Conservation (phyloP, 164 flowering plant species). For the Annona cherimola region DNA sequence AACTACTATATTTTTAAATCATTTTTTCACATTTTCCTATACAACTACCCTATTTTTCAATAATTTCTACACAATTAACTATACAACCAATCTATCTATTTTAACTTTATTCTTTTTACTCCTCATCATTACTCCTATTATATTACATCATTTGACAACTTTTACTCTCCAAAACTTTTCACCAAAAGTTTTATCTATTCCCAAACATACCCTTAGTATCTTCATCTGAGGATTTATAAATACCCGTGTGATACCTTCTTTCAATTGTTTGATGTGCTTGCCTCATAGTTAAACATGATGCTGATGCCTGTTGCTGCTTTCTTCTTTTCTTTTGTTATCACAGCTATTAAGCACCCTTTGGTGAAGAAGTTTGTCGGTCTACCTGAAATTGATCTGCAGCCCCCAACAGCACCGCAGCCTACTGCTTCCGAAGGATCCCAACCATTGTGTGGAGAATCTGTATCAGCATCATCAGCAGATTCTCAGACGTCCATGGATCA, state of each 20-base stretch:
- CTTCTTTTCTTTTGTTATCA: background rate
- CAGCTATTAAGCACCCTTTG: conserved; percentile 17
- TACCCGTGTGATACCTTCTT: background rate
- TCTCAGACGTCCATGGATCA: background rate
- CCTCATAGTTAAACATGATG: too few species aligned
- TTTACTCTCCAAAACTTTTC: too few species aligned
- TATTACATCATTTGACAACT: too few species aligned
- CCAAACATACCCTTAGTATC: background rate
- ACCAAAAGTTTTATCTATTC: too few species aligned
- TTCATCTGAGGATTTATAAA: background rate
- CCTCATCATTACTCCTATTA: too few species aligned
- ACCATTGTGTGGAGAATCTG: conserved; percentile 1
- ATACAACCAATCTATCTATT: too few species aligned
- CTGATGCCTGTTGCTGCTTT: background rate
- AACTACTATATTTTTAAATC: too few species aligned
- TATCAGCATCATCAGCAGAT: conserved; percentile 3
- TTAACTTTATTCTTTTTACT: too few species aligned
- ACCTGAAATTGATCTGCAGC: conserved; percentile 13
- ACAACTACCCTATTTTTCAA: too few species aligned
- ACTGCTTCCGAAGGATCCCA: conserved; percentile 7
- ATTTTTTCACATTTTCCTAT: too few species aligned
- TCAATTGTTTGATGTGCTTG: background rate
- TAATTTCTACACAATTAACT: too few species aligned
- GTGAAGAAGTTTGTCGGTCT: conserved; percentile 16
- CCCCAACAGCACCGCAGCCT: conserved; percentile 4